Evolutionary conservation across 495 filamentous ascomycete species (phyloP).

Genomic region (Margaritispora aquatica): DNA sequence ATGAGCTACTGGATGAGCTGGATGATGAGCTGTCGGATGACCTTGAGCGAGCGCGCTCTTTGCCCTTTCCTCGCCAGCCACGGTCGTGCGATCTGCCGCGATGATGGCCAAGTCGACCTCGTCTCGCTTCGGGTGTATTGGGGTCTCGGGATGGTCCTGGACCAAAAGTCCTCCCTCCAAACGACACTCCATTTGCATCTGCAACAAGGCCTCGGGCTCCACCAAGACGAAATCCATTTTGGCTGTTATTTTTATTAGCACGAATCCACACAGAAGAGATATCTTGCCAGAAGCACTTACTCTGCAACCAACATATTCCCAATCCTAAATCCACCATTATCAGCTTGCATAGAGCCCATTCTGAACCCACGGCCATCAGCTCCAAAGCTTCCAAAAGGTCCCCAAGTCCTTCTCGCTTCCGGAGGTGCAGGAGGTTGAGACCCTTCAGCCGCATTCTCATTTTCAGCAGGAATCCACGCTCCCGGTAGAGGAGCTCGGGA

Average conservation of each 20-base stretch:
- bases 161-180: conserved; percentile 20
- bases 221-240: conserved; percentile 11
- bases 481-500: conserved; percentile 5
- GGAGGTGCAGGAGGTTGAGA: background rate
- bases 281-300: background rate
- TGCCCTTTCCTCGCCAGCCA: background rate
- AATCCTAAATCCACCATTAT: conserved; percentile 11
- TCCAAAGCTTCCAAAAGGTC: background rate
- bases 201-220: conserved; percentile 8
- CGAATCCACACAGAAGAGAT: background rate
- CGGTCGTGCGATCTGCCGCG: conserved; percentile 9
- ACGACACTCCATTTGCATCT: conserved; percentile 28
- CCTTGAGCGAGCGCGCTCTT: conserved; percentile 1
- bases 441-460: background rate
- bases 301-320: conserved; percentile 8
- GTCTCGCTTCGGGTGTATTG: background rate
- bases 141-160: conserved; percentile 3
- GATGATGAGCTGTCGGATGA: conserved; percentile 18
- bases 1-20: conserved; percentile 26
- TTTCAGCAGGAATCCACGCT: conserved; percentile 11
- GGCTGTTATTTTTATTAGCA: background rate
- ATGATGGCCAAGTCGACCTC: background rate
- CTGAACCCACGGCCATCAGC: conserved; percentile 5
- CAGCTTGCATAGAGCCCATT: conserved; percentile 3
- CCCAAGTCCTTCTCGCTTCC: background rate